Evolutionary conservation across 441 rosid species (phyloP).

Genomic region (Geranium incanum): DNA sequence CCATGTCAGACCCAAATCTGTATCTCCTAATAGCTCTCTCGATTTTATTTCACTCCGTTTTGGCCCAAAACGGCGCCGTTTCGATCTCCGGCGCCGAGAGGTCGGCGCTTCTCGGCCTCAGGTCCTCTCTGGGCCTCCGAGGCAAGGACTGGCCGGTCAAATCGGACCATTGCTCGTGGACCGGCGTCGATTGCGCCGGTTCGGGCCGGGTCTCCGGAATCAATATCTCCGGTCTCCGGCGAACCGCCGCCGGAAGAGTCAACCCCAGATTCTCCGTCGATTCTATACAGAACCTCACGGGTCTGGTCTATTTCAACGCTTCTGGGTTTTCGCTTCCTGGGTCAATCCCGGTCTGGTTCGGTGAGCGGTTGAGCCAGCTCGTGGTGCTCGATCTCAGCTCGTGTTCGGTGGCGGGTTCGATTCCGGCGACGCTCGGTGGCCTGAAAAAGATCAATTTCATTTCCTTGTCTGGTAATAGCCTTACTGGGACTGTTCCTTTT

Average conservation of each 20-base stretch:
- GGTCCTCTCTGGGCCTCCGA: slow-evolving; percentile 82
- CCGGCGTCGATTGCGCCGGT: slow-evolving; percentile 48
- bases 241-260: slow-evolving; percentile 63
- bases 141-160: slow-evolving; percentile 80
- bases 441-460: slow-evolving; percentile 39
- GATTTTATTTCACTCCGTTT: no score
- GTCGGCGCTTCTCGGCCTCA: slow-evolving; percentile 53
- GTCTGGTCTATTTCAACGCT: slow-evolving; percentile 60
- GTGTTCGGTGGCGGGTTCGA: slow-evolving; percentile 45
- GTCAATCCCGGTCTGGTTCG: slow-evolving; percentile 72
- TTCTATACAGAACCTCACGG: slow-evolving; percentile 56
- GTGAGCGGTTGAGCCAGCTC: slow-evolving; percentile 39
- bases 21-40: no score
- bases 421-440: slow-evolving; percentile 62
- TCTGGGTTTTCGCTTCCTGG: slow-evolving; percentile 79
- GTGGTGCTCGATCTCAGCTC: slow-evolving; percentile 79
- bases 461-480: slow-evolving; percentile 50
- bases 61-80: no score
- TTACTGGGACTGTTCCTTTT: slow-evolving; percentile 51
- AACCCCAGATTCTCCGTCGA: slow-evolving; percentile 65
- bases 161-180: slow-evolving; percentile 77
- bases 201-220: slow-evolving; percentile 57
- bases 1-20: no score
- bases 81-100: background rate
- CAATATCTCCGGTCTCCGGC: slow-evolving; percentile 68